Conservation (phyloP, 2,329 filamentous ascomycete genomes). For the Ophiostoma sp. region DNA sequence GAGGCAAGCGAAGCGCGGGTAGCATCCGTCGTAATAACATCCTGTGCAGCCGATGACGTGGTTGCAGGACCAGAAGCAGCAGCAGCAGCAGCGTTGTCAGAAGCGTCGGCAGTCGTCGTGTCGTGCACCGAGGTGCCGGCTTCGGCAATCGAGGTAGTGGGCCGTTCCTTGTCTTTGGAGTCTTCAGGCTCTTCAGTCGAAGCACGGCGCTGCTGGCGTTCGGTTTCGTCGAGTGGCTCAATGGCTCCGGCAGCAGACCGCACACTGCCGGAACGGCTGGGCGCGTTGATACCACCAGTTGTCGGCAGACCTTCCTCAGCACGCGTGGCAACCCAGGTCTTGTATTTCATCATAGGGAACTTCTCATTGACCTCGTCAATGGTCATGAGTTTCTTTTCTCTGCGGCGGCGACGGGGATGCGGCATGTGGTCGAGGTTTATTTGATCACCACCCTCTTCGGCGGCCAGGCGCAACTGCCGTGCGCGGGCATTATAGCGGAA, state of each 20-base stretch:
- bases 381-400: conserved; percentile 98
- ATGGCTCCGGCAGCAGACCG: conserved; percentile 62
- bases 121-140: neutral
- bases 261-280: conserved; percentile 72
- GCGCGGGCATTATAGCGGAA: conserved; percentile 97
- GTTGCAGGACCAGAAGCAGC: neutral
- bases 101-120: neutral
- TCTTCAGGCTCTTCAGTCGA: conserved; percentile 43
- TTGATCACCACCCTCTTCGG: conserved; percentile 73
- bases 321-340: conserved; percentile 83
- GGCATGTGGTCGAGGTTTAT: conserved; percentile 87
- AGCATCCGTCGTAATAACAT: neutral
- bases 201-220: conserved; percentile 39
- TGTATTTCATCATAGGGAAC: conserved; percentile 95
- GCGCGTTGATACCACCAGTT: conserved; percentile 75
- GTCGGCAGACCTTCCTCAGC: conserved; percentile 82
- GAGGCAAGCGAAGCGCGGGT: conserved; percentile 12
- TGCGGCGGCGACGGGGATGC: conserved; percentile 76
- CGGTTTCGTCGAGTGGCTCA: conserved; percentile 42
- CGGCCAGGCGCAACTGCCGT: conserved; percentile 71
- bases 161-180: conserved; percentile 18
- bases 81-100: neutral
- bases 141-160: neutral
- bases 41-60: neutral
- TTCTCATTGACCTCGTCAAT: conserved; percentile 99